Evolutionary conservation across 2,329 filamentous ascomycete genomes (phyloP), one percentile per base, ranked within the genome.

Genomic region (Monilinia vaccinii-corymbosi): DNA sequence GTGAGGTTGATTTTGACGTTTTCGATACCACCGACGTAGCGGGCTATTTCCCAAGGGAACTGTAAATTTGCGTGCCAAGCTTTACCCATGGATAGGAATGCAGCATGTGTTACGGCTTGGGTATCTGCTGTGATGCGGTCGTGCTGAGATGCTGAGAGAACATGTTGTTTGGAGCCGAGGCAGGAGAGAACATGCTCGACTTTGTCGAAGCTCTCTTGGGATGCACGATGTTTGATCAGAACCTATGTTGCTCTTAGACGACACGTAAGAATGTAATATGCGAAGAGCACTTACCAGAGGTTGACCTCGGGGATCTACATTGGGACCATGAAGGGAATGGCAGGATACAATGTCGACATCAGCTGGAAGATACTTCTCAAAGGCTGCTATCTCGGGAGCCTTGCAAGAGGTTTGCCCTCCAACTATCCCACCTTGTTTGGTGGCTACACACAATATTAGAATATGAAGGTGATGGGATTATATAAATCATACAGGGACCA

Each of bases 1-100:
- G 91, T 97, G 67, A 97, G 86, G 76, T 99, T 99, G 78, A 97
- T 96, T 77, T 99, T 99, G 69, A 97, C 93, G 73, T 99, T 99
- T 75, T 99, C 94, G 70, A 99, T 96, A 56, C 94, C 95, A 61
- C 94, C 94, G 4, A 97, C 85, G 74, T 97, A 99, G 64, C 94
- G 91, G n/a, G 86, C 85, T 50, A 93, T 85, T 70, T 97, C 93
- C 94, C 94, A 99, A 0, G 95, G 94, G 69, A 97, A 99, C 73
- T 99, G 91, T 61, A 87, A 83, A 73, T 95, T 95, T 36, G 92
- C 92, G 67, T 91, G 89, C 95, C 95, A 99, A 10, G 94, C 94
- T 64, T 93, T 95, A 65, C 95, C 94, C 94, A 99, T 99, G 71
- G 88, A 90, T 55, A 99, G 79, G 74, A 99, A 99, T 32, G 95